Evolutionary conservation across 2,329 filamentous ascomycete species (phyloP).

Genomic region (Cordyceps javanica): DNA sequence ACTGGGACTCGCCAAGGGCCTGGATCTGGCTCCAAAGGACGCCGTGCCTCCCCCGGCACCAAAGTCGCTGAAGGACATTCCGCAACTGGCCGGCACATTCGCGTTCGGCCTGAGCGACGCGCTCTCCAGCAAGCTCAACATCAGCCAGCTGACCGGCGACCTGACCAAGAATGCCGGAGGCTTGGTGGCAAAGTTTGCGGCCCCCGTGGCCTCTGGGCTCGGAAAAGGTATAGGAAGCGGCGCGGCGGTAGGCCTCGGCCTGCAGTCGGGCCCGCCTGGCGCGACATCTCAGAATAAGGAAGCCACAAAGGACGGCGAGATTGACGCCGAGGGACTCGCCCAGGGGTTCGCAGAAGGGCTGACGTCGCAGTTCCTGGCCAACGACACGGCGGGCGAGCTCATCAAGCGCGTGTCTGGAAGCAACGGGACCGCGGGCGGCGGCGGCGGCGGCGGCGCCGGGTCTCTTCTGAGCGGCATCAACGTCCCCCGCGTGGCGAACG

Average conservation of each 20-base stretch:
- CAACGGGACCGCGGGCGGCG: conserved; percentile 9
- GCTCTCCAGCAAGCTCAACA: conserved; percentile 17
- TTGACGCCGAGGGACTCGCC: conserved; percentile 19
- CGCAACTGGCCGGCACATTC: conserved; percentile 17
- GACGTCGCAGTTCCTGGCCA: conserved; percentile 25
- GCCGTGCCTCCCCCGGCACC: conserved; percentile 3
- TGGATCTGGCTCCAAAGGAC: conserved; percentile 15
- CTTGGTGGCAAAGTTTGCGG: conserved; percentile 10
- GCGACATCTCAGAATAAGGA: neutral
- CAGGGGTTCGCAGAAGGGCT: conserved; percentile 23
- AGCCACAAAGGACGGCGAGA: conserved; percentile 2
- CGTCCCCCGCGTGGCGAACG: conserved; percentile 26
- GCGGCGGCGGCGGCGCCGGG: conserved; percentile 9
- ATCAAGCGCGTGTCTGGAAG: conserved; percentile 8
- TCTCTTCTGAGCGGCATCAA: conserved; percentile 17
- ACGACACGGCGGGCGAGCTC: conserved; percentile 24
- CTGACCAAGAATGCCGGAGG: neutral
- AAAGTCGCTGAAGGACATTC: conserved; percentile 12
- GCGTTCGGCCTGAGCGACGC: conserved; percentile 20
- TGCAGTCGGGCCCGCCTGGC: conserved; percentile 21
- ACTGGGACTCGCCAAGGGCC: conserved; percentile 16
- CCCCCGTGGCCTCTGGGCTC: conserved; percentile 21
- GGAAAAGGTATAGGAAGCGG: conserved; percentile 24
- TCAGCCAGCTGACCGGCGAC: conserved; percentile 8
- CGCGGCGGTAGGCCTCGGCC: conserved; percentile 22